Evolutionary conservation across 2,329 filamentous ascomycete species (phyloP).

Genomic region (Colletotrichum lini): DNA sequence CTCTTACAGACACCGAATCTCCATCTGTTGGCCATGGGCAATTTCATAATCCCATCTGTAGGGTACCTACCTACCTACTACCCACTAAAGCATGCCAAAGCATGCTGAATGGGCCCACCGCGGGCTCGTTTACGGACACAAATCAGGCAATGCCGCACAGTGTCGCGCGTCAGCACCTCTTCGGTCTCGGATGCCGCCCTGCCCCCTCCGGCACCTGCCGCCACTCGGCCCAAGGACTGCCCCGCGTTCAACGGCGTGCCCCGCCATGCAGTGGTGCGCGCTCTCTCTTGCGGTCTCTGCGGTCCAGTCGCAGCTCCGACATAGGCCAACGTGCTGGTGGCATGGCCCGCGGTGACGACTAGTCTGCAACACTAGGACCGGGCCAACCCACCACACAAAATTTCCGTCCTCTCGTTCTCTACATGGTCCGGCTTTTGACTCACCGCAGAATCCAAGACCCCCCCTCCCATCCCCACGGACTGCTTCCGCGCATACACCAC

Average conservation of each 20-base stretch:
- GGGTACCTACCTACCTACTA: neutral
- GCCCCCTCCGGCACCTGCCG: slow-evolving; percentile 39
- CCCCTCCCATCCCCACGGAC: slow-evolving; percentile 20
- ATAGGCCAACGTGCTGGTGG: slow-evolving; percentile 43
- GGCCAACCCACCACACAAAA: slow-evolving; percentile 38
- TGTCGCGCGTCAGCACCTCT: slow-evolving; percentile 23
- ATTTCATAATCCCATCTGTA: slow-evolving; percentile 9
- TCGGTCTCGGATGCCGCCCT: slow-evolving; percentile 10
- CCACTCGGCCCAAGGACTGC: slow-evolving; percentile 28
- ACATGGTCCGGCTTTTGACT: slow-evolving; percentile 31
- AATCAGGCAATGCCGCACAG: slow-evolving; percentile 34
- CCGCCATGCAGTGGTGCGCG: slow-evolving; percentile 41
- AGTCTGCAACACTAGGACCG: slow-evolving; percentile 16
- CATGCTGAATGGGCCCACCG: neutral
- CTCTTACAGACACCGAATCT: neutral
- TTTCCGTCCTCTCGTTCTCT: slow-evolving; percentile 23
- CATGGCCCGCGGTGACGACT: slow-evolving; percentile 30
- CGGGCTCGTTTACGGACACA: slow-evolving; percentile 21
- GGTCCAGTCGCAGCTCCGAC: slow-evolving; percentile 42
- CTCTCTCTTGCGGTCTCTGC: slow-evolving; percentile 15
- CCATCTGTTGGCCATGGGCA: neutral
- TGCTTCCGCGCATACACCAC: slow-evolving; percentile 23
- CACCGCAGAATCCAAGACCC: slow-evolving; percentile 32
- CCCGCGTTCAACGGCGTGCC: slow-evolving; percentile 44
- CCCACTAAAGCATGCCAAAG: no score